phyloP scores from a whole-genome alignment of 1,139 yeast species.

The Geotrichum macrosporum region DNA sequence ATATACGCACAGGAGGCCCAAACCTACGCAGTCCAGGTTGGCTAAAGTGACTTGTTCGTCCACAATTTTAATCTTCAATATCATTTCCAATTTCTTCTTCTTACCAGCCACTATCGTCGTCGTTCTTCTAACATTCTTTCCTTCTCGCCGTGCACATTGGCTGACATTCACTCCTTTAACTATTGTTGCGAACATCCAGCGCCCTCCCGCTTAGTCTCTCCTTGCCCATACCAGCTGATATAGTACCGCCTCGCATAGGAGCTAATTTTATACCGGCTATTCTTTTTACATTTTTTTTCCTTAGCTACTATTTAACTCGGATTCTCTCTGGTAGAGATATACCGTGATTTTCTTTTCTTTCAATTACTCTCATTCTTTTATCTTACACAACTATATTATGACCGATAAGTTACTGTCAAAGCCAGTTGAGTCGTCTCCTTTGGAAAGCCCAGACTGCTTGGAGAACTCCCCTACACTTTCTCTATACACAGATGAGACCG shows the following conservation, averaged over 20 bases:
- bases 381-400: neutral
- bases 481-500: constrained; percentile 15
- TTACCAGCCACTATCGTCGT: constrained; percentile 7
- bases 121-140: neutral
- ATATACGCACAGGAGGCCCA: neutral
- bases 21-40: no score
- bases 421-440: no score
- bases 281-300: neutral
- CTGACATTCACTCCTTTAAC: neutral
- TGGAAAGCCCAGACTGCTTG: neutral
- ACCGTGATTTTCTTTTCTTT: neutral
- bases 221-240: neutral
- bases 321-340: constrained; percentile 21
- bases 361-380: neutral
- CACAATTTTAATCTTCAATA: neutral
- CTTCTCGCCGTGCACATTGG: neutral
- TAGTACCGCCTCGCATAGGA: no score
- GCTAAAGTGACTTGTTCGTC: no score
- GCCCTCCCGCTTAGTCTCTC: constrained; percentile 8
- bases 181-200: no score
- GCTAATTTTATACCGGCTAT: no score
- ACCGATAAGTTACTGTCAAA: no score
- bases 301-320: neutral
- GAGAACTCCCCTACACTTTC: constrained; percentile 9
- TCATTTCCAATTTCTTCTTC: constrained; percentile 1